phyloP scores from a whole-genome alignment of 495 filamentous ascomycete genomes.

The Wilcoxina mikolae region DNA sequence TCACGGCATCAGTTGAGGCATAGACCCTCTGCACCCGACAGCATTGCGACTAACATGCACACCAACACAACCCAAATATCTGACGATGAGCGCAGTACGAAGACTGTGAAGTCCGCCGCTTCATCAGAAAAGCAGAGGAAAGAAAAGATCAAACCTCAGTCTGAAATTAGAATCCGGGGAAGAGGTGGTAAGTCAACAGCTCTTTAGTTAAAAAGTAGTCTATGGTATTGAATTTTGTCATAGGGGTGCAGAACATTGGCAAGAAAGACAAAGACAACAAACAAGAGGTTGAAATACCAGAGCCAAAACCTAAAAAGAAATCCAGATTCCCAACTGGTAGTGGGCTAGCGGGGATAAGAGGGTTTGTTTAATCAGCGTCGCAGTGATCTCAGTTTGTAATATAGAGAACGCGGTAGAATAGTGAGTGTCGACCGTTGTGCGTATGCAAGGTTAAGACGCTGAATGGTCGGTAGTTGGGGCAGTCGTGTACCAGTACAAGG shows the following conservation, averaged over 20 bases:
- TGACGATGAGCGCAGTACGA: constrained; percentile 33
- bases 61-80: constrained; percentile 2
- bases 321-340: constrained; percentile 26
- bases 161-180: constrained; percentile 32
- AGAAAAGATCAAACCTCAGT: constrained; percentile 29
- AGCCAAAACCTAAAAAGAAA: constrained; percentile 40
- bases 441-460: too few relatives aligned
- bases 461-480: too few relatives aligned
- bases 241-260: constrained; percentile 42
- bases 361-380: constrained; percentile 40
- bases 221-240: constrained; percentile 25
- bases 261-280: constrained; percentile 36
- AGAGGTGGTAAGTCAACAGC: constrained; percentile 28
- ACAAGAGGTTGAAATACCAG: constrained; percentile 32
- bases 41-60: constrained; percentile 8
- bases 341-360: constrained; percentile 39
- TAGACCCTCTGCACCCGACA: constrained; percentile 19
- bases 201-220: constrained; percentile 4
- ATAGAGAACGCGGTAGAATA: too few relatives aligned
- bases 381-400: too few relatives aligned
- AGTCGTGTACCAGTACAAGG: too few relatives aligned
- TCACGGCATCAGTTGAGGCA: constrained; percentile 11
- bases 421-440: too few relatives aligned
- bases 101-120: constrained; percentile 35
- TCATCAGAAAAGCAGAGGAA: constrained; percentile 19